These are phyloP conservation scores for Barnettozyma californica DNA, from an alignment of 805 yeast species.

Conservation along the genomic window DNA sequence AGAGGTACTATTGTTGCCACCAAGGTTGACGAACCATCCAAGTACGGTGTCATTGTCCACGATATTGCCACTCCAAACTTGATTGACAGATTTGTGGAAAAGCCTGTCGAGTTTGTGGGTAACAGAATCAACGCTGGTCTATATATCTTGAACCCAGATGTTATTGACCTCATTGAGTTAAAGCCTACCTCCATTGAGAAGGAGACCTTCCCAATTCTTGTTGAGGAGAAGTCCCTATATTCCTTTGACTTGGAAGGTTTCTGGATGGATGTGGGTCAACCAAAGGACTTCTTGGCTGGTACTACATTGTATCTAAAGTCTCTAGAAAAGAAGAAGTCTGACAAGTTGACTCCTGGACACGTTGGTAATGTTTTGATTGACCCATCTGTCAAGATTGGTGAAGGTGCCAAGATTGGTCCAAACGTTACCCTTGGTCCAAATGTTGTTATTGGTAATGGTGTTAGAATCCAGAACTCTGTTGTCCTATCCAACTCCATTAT, in stretches of 20 bases:
- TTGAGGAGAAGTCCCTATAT: slow-evolving; percentile 81
- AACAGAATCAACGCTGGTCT: slow-evolving; percentile 99
- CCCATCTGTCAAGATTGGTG: slow-evolving; percentile 90
- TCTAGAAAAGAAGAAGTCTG: slow-evolving; percentile 73
- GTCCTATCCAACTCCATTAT: slow-evolving; percentile 85
- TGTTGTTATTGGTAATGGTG: slow-evolving; percentile 95
- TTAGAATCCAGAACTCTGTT: slow-evolving; percentile 94
- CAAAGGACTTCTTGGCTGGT: slow-evolving; percentile 98
- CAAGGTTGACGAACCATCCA: slow-evolving; percentile 98
- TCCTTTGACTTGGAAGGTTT: slow-evolving; percentile 97
- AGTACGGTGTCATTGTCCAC: slow-evolving; percentile 98
- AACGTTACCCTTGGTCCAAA: slow-evolving; percentile 97
- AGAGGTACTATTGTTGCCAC: slow-evolving; percentile 98
- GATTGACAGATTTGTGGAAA: slow-evolving; percentile 98
- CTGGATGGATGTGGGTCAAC: slow-evolving; percentile 99
- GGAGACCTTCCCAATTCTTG: slow-evolving; percentile 97
- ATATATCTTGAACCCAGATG: slow-evolving; percentile 96
- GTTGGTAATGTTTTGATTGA: slow-evolving; percentile 86
- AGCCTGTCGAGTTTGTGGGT: slow-evolving; percentile 99
- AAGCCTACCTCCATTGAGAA: slow-evolving; percentile 99
- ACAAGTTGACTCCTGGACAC: slow-evolving; percentile 63
- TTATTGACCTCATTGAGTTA: slow-evolving; percentile 92
- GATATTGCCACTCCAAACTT: slow-evolving; percentile 92
- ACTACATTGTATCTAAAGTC: slow-evolving; percentile 88
- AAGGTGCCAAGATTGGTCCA: slow-evolving; percentile 95